Base-by-base conservation (phyloP, 768 basidiomycete genomes). In the Tricholoma bakamatsutake region DNA sequence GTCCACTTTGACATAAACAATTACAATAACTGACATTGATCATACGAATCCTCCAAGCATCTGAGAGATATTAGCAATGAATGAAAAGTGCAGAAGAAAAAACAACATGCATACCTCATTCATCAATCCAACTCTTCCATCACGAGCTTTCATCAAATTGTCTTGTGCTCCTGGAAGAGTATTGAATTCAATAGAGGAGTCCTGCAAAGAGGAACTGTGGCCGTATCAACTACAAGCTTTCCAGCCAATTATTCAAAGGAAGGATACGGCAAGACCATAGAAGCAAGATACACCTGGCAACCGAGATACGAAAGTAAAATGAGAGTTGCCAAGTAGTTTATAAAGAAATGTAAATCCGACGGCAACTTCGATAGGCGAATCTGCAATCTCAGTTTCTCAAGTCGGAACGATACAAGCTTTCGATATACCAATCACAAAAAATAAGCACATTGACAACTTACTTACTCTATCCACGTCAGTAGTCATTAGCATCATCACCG, bases 401-500 rank as follows among this genome's bases (percentile, higher is more conserved):
- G 9, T n/a, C 9, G n/a, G 13, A 8, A 53, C 39, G 5, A 11
- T 4, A 24, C 43, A 30, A 6, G 4, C 4, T 7, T 31, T 11
- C 18, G 10, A 56, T 58, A 30, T 59, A 86, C 88, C 87, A 53
- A 91, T 76, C 39, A 92, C 77, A 1, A 85, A 74, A 66, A 89
- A 92, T 53, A 88, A 60, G 66, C 92, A 87, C 83, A 82, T 88
- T 1, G 84, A 71, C 64, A 95, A 90, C 49, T 94, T 90, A 67
- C 87, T 84, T 57, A 95, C 87, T 53, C 93, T 81, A 67, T 95
- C 92, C 28, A 94, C 91, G 61, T 97, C 93, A 5, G 93, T 93
- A 5, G 93, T 95, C 90, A 96, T 94, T 28, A 96, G 79, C 2
- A 90, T 95, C 93, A 96, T 94, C 62, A 97, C 85, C 71, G 95